Percentiles rank a stretch among this genome's conserved stretches.
Evolutionary conservation across 495 filamentous ascomycete species (phyloP).

Genomic region (Aspergillus haitiensis): DNA sequence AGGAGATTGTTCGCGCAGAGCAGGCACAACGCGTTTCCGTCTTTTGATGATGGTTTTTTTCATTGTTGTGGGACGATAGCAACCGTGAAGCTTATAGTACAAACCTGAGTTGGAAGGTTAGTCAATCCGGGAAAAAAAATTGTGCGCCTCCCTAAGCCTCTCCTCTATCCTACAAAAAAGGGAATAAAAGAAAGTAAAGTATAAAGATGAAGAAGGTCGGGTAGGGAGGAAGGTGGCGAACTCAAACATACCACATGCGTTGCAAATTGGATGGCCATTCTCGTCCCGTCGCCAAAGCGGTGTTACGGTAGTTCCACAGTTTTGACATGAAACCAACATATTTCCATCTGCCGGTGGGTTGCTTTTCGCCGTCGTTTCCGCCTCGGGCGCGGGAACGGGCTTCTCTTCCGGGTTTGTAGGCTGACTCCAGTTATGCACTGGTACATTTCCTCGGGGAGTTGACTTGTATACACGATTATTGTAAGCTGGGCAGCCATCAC

Average conservation of each 20-base stretch:
- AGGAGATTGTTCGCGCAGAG: conserved; percentile 57
- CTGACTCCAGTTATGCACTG: conserved; percentile 37
- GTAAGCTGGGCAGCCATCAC: conserved; percentile 92
- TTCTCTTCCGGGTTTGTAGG: conserved; percentile 30
- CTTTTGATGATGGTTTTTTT: conserved; percentile 97
- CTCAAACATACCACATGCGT: conserved; percentile 82
- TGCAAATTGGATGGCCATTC: conserved; percentile 94
- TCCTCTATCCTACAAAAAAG: neutral
- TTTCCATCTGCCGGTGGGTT: conserved; percentile 54
- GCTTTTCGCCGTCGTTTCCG: conserved; percentile 21
- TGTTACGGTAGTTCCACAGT: conserved; percentile 95
- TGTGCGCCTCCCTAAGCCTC: neutral
- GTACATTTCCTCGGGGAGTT: conserved; percentile 40
- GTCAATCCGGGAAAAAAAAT: neutral
- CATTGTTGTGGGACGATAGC: conserved; percentile 91
- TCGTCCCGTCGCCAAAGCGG: conserved; percentile 96
- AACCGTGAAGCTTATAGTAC: conserved; percentile 96
- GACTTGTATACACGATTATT: conserved; percentile 95
- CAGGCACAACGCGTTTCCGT: conserved; percentile 91
- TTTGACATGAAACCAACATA: conserved; percentile 90
- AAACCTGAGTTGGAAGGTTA: conserved; percentile 59
- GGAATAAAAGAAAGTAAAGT: no score
- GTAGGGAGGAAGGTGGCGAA: no score
- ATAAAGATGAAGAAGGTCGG: no score
- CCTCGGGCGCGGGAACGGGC: conserved; percentile 26